Conservation (phyloP, 2,329 filamentous ascomycete genomes). For the Botryotinia calthae region DNA sequence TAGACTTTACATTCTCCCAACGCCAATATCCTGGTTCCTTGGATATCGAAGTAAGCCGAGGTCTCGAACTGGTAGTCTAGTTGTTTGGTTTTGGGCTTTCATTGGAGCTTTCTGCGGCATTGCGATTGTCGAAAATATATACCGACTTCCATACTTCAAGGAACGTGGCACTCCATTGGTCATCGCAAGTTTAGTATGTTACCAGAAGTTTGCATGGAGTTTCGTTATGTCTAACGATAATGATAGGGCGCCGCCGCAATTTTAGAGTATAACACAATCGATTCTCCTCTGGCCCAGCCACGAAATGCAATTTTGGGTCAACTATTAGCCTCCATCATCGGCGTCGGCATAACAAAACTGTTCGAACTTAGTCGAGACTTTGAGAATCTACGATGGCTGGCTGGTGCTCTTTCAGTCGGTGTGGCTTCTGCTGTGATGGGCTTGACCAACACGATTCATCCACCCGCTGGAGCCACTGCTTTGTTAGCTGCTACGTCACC, state of each 20-base stretch:
- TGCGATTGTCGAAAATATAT: conserved; percentile 57
- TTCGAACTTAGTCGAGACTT: conserved; percentile 52
- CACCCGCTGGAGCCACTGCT: conserved; percentile 72
- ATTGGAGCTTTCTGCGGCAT: conserved; percentile 63
- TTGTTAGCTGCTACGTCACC: conserved; percentile 63
- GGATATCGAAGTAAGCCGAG: conserved; percentile 52
- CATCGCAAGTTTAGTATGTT: conserved; percentile 69
- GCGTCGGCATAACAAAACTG: conserved; percentile 62
- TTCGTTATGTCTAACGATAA: conserved; percentile 6
- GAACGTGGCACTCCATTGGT: conserved; percentile 56
- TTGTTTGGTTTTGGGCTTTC: conserved; percentile 60
- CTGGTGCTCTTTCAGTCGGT: conserved; percentile 63
- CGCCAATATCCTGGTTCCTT: conserved; percentile 64
- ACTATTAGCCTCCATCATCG: conserved; percentile 58
- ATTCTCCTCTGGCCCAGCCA: conserved; percentile 70
- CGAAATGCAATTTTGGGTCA: conserved; percentile 69
- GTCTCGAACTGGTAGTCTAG: conserved; percentile 52
- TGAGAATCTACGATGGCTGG: conserved; percentile 59
- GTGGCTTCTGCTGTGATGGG: conserved; percentile 63
- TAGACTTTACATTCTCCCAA: conserved; percentile 62
- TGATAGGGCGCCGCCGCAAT: conserved; percentile 64
- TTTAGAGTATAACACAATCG: conserved; percentile 70
- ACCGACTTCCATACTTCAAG: conserved; percentile 51
- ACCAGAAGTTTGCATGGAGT: background rate
- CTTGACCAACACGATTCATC: conserved; percentile 69